Evolutionary conservation across 345 rosid species (phyloP), one percentile per base, ranked within the genome.

Genomic region (Eucalyptus pauciflora): DNA sequence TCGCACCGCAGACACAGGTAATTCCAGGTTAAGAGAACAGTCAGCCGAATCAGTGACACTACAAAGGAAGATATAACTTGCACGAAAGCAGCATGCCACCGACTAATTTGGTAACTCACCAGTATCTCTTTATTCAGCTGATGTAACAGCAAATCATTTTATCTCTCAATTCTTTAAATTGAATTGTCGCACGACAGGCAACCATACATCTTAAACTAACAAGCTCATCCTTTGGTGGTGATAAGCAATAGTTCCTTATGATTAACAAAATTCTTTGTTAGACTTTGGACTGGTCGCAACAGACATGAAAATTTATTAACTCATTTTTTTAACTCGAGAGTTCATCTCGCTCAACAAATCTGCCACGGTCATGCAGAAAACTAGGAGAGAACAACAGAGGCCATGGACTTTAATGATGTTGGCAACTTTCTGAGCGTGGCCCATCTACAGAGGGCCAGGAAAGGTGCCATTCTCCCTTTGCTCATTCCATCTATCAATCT

Each of bases 391-490:
- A 76, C 85, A 76, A 76, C 85, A 41, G 48, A 76, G 48, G 85
- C 85, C 48, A 20, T 41, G 85, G 85, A 76, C 85, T 41, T 76
- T 76, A 41, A 76, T 76, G 46, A 76, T 76, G 85, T 76, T 41
- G 85, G 85, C 85, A 37, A 76, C 8, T 76, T 76, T 76, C 24
- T 22, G 15, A 76, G 85, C 27, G 48, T 20, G 81, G 33, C 86
- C 69, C 91, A 37, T 91, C 94, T 96, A 97, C 91, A 97, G 99
- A 86, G 98, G 99, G 64, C 99, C 99, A 5, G 99, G 99, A 92
- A 97, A 97, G 51, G 99, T 96, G 86, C 99, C 99, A 86, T 96
- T 95, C 94, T 95, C 99, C 95, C 99, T 93, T 90, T 97, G 99
- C 93, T 97, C 99, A 87, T 97, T 97, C 99, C 99, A 97, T 90